phyloP scores from a whole-genome alignment of 208 protist genomes.

The Perkinsela sp. region DNA sequence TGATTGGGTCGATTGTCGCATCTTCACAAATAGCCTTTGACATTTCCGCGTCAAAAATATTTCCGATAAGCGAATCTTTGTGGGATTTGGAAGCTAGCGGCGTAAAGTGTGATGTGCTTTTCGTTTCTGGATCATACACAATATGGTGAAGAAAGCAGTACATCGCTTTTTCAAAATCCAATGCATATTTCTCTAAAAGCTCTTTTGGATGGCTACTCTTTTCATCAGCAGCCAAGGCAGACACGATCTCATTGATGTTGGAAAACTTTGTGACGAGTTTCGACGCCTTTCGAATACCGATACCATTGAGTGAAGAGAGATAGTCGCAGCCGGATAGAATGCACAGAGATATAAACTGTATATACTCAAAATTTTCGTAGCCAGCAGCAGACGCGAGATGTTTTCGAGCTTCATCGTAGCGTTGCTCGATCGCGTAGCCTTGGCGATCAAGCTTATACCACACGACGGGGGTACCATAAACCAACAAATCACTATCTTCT shows the following conservation, averaged over 20 bases:
- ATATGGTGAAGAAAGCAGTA: slow-evolving; percentile 61
- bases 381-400: slow-evolving; percentile 3
- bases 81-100: slow-evolving; percentile 7
- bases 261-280: slow-evolving; percentile 16
- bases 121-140: slow-evolving; percentile 31
- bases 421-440: slow-evolving; percentile 7
- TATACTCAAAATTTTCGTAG: slow-evolving; percentile 23
- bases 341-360: slow-evolving; percentile 67
- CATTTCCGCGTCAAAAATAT: neutral
- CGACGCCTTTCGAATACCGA: slow-evolving; percentile 77
- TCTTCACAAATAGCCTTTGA: neutral
- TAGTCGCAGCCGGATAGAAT: slow-evolving; percentile 93
- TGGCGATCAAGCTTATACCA: slow-evolving; percentile 30
- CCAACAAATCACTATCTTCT: slow-evolving; percentile 93
- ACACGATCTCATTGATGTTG: slow-evolving; percentile 7
- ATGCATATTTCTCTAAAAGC: slow-evolving; percentile 19
- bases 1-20: neutral
- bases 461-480: slow-evolving; percentile 42
- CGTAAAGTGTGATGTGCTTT: slow-evolving; percentile 12
- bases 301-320: slow-evolving; percentile 39
- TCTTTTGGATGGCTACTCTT: slow-evolving; percentile 24
- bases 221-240: slow-evolving; percentile 11
- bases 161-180: slow-evolving; percentile 19
- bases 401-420: slow-evolving; percentile 8
- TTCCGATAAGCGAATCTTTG: neutral